Evolutionary conservation across 192 early-diverging fungal genomes (phyloP), one percentile per base, ranked within the genome.

Genomic region (Spinellus fusiger): DNA sequence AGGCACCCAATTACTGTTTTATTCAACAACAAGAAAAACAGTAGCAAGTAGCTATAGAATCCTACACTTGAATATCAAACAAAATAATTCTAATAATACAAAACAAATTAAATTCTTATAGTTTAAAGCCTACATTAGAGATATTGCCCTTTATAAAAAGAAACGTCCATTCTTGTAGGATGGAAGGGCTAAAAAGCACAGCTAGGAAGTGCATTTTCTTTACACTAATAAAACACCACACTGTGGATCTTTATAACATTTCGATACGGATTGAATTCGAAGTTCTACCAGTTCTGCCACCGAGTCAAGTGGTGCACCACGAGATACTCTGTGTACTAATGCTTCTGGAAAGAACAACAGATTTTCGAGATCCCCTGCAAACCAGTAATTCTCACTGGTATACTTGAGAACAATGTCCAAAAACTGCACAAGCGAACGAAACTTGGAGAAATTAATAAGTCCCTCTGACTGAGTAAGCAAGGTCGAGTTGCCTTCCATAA

Each of bases 401-500:
- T 62, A 64, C 49, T 44, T 28, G n/a, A 72, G 65, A 4, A 72
- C 73, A 0, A 59, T 54, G 12, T 72, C 65, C n/a, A 76, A 56
- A 58, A 75, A 76, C 35, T 74, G 68, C 1, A 64, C 59, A 22
- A 82, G 47, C 3, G 64, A 69, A 6, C 78, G 54, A 51, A 82
- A 79, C 37, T 82, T 82, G 40, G 72, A 73, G 59, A 82, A 77
- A 29, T 82, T 82, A 38, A 82, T 64, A 20, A 82, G 18, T 12
- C 49, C 49, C 56, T 67, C 5, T 8, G 56, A 44, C 16, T 58
- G 40, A 16, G 8, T 15, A 8, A 38, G 35, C 28, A 35, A 50
- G 16, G 79, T 79, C 23, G 77, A 70, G 52, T 86, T 89, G 22
- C 89, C 89, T 38, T 91, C 86, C 29, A 88, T 72, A 50, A 85